phyloP scores from a whole-genome alignment of 2,329 filamentous ascomycete genomes.

The Xenoacremonium recifei region DNA sequence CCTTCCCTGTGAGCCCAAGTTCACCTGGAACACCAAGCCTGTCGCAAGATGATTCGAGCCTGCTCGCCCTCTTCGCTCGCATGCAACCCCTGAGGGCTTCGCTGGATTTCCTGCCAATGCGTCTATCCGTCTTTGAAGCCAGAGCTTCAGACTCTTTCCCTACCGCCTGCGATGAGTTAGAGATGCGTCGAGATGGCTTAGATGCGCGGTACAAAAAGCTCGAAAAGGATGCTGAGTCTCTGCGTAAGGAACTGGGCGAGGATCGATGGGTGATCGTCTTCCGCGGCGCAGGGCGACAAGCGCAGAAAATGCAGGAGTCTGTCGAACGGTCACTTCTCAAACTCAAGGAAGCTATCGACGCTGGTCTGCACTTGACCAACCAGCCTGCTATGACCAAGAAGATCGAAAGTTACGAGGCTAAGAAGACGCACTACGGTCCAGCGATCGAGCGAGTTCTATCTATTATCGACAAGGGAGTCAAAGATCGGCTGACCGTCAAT shows the following conservation, averaged over 20 bases:
- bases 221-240: constrained; percentile 83
- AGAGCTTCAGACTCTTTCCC: constrained; percentile 80
- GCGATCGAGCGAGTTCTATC: constrained; percentile 88
- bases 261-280: constrained; percentile 97
- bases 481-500: constrained; percentile 92
- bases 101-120: constrained; percentile 93
- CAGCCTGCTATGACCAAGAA: constrained; percentile 72
- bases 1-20: constrained; percentile 61
- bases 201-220: constrained; percentile 87
- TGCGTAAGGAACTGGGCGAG: constrained; percentile 88
- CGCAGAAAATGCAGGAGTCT: constrained; percentile 95
- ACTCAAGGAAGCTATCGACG: constrained; percentile 76
- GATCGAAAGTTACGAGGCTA: constrained; percentile 90
- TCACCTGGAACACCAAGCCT: constrained; percentile 56
- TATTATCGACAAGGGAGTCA: constrained; percentile 94
- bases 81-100: constrained; percentile 94
- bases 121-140: constrained; percentile 79
- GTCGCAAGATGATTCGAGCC: constrained; percentile 78
- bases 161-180: constrained; percentile 85
- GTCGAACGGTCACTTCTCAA: constrained; percentile 84
- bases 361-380: constrained; percentile 70
- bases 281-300: constrained; percentile 85
- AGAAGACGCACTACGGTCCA: constrained; percentile 90
- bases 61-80: constrained; percentile 86
- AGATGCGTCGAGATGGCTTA: constrained; percentile 69